Percentiles rank a stretch among this genome's conserved stretches.
Evolutionary conservation across 371 early-diverging fungal species (phyloP).

Genomic region (Capniomyces stellatus): DNA sequence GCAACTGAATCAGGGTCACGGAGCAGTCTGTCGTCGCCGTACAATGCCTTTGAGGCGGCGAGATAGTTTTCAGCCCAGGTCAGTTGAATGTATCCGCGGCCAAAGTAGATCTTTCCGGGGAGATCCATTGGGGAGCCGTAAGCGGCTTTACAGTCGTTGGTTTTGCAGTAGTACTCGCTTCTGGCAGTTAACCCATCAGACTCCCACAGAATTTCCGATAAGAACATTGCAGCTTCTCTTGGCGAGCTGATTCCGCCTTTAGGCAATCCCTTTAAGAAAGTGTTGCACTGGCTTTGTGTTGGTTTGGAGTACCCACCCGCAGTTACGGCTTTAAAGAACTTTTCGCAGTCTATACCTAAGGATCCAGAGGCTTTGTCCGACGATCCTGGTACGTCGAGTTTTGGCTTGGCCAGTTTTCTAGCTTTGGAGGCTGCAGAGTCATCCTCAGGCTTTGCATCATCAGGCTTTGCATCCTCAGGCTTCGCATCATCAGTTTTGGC

Average conservation of each 20-base stretch:
- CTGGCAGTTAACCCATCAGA: slow-evolving; percentile 22
- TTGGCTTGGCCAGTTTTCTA: too few relatives aligned
- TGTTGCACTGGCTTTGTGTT: slow-evolving; percentile 11
- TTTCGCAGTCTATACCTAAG: slow-evolving; percentile 17
- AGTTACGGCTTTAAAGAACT: slow-evolving; percentile 17
- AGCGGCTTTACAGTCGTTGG: background rate
- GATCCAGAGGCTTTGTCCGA: too few relatives aligned
- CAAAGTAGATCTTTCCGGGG: slow-evolving; percentile 21
- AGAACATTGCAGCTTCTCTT: slow-evolving; percentile 26
- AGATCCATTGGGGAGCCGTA: slow-evolving; percentile 1
- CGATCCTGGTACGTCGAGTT: too few relatives aligned
- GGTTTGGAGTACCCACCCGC: slow-evolving; percentile 18
- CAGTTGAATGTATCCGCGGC: slow-evolving; percentile 26
- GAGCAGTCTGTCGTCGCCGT: slow-evolving; percentile 12
- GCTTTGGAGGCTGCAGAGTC: too few relatives aligned
- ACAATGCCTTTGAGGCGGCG: slow-evolving; percentile 19
- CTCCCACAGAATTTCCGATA: slow-evolving; percentile 23
- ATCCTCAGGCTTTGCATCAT: too few relatives aligned
- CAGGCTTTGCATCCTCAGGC: too few relatives aligned
- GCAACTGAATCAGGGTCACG: slow-evolving; percentile 12
- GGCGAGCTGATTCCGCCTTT: slow-evolving; percentile 12
- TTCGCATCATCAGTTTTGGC: too few relatives aligned
- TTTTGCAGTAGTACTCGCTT: slow-evolving; percentile 17
- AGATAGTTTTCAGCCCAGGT: slow-evolving; percentile 22
- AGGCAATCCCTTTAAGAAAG: slow-evolving; percentile 14